Evolutionary conservation across 2,329 filamentous ascomycete genomes (phyloP), one percentile per base, ranked within the genome.

Genomic region (Magnaporthales sp.): DNA sequence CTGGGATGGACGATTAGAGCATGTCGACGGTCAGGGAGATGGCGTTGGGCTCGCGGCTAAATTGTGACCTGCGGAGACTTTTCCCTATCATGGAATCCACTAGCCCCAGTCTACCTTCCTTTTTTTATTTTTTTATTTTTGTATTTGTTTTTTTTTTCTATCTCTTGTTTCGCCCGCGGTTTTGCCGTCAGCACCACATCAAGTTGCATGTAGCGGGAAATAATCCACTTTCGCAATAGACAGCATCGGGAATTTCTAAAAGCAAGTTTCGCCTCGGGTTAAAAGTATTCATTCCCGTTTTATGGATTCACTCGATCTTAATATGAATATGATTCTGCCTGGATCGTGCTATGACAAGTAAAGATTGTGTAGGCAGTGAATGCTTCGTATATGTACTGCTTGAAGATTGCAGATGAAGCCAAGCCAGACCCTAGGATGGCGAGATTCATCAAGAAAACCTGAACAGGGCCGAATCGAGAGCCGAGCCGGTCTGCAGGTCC

Each of bases 31-130:
- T 15, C 11, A 38, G 32, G 11, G 19, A 38, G 32, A 38, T 38
- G 32, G 32, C 32, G 32, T 15, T 15, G 11, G 32, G 32, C 38
- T 46, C 38, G 38, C 73, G 73, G 74, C 73, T 75, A 76, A 76
- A 76, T 76, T 75, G 65, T 69, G 73, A 75, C 67, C 67, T 70
- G 69, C 71, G 67, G 29, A 63, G 63, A 61, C 66, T 66, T 68
- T 68, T 63, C 66, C 32, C 46, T 65, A 64, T 31, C 60, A 58
- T 46, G 32, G 56, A 6, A 30, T 24, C 31, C 38, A 19, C 15
- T 7, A 46, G 15, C 38, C 4, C 38, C 15, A 19, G 38, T 46
- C 15, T 4, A 9, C 30, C 30, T 19, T 46, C 6, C 15, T 6
- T 46, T n/a, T 46, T 46, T 46, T 46, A 19, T n/a, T 19, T 46